Percentiles rank a stretch among this genome's conserved stretches.
phyloP scores from a whole-genome alignment of 805 yeast genomes.

The Hanseniaspora lachancei region DNA sequence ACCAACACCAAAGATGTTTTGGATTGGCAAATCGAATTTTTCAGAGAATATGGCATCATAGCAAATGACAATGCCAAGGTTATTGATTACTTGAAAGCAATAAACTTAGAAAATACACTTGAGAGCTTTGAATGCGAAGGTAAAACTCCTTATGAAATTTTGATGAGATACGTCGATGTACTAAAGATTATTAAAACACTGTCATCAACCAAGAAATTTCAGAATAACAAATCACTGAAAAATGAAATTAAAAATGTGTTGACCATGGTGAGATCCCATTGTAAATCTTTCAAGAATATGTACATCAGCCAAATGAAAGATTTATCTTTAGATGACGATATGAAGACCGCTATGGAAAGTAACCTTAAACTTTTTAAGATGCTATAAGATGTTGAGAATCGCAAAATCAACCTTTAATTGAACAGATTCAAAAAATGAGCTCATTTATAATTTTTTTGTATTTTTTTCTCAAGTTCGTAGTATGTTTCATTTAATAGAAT shows the following conservation, averaged over 20 bases:
- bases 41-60: neutral
- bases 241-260: neutral
- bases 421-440: neutral
- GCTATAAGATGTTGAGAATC: neutral
- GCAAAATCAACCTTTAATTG: neutral
- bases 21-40: conserved; percentile 2
- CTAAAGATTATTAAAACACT: conserved; percentile 7
- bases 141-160: neutral
- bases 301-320: neutral
- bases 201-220: conserved; percentile 8
- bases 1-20: neutral
- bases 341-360: neutral
- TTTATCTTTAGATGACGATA: neutral
- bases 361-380: conserved; percentile 19
- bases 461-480: neutral
- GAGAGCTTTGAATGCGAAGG: neutral
- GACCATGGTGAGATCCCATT: neutral
- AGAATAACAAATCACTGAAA: neutral
- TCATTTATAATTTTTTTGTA: conserved; percentile 4
- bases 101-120: neutral
- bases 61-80: conserved; percentile 4
- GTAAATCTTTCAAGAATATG: neutral
- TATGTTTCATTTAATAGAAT: neutral
- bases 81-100: neutral
- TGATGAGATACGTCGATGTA: neutral